These are phyloP conservation scores for Didymella pinodella DNA, from an alignment of 2,329 filamentous ascomycete species.

Conservation along the genomic window DNA sequence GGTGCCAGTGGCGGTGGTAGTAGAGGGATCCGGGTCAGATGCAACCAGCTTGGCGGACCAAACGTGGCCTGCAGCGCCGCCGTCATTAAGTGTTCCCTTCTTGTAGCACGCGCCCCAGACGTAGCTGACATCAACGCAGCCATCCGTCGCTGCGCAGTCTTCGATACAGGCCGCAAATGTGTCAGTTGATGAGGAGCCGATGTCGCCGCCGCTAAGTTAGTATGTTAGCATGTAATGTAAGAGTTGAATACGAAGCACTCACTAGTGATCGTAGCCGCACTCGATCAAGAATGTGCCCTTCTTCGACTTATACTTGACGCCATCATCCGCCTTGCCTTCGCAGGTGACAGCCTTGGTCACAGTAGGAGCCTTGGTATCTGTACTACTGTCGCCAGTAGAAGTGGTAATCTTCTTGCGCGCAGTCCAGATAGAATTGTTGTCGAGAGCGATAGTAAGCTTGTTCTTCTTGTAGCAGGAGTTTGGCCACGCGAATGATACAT, in stretches of 20 bases:
- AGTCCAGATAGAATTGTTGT: conserved; percentile 18
- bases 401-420: conserved; percentile 17
- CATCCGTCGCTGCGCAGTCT: conserved; percentile 13
- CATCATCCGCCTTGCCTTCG: conserved; percentile 15
- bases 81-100: conserved; percentile 16
- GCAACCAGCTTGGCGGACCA: conserved; percentile 15
- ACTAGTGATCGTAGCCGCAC: conserved; percentile 18
- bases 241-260: not conserved
- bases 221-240: not conserved
- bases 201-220: conserved; percentile 11
- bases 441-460: conserved; percentile 13
- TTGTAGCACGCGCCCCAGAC: conserved; percentile 18
- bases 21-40: conserved; percentile 4
- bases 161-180: conserved; percentile 19
- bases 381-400: conserved; percentile 1
- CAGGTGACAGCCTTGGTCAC: conserved; percentile 9
- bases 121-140: conserved; percentile 18
- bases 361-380: not conserved
- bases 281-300: conserved; percentile 17
- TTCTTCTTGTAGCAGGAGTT: conserved; percentile 20
- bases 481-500: conserved; percentile 18
- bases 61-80: conserved; percentile 11
- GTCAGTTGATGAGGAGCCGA: conserved; percentile 11
- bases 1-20: conserved; percentile 1
- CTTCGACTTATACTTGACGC: conserved; percentile 15